Evolutionary conservation across 495 filamentous ascomycete species (phyloP).

Genomic region (Aspergillus cavernicola): DNA sequence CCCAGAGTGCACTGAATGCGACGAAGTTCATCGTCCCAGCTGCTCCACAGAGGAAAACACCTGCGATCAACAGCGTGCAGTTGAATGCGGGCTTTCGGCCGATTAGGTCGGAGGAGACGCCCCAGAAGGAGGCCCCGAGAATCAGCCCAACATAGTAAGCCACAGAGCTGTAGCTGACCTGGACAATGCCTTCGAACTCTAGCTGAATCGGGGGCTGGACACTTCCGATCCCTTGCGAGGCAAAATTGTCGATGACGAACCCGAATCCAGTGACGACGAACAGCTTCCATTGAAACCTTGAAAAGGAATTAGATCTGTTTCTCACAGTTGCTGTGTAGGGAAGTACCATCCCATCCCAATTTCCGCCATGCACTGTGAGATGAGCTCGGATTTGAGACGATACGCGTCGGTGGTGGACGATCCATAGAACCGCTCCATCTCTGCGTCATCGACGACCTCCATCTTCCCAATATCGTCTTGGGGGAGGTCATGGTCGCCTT

Average conservation of each 20-base stretch:
- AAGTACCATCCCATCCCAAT: constrained; percentile 34
- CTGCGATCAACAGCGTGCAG: constrained; percentile 25
- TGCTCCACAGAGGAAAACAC: constrained; percentile 27
- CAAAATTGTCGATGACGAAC: constrained; percentile 36
- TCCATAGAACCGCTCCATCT: constrained; percentile 31
- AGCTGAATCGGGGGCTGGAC: constrained; percentile 29
- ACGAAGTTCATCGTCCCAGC: constrained; percentile 30
- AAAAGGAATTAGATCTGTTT: neutral
- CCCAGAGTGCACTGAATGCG: constrained; percentile 32
- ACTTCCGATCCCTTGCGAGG: constrained; percentile 29
- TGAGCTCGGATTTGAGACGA: constrained; percentile 32
- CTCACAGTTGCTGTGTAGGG: too few relatives aligned
- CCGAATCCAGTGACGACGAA: constrained; percentile 34
- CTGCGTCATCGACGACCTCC: constrained; percentile 19
- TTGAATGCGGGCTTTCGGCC: constrained; percentile 33
- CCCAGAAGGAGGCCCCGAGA: constrained; percentile 35
- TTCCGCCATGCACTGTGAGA: constrained; percentile 29
- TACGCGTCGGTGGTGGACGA: constrained; percentile 30
- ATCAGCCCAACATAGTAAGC: constrained; percentile 35
- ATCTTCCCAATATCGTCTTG: constrained; percentile 19
- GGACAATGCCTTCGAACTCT: constrained; percentile 26
- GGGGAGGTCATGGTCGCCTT: neutral
- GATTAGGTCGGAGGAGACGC: constrained; percentile 30
- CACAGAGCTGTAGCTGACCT: constrained; percentile 35
- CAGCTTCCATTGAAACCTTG: constrained; percentile 33